Evolutionary conservation across 768 basidiomycete species (phyloP).

Genomic region (Dacryopinax primogenitus): DNA sequence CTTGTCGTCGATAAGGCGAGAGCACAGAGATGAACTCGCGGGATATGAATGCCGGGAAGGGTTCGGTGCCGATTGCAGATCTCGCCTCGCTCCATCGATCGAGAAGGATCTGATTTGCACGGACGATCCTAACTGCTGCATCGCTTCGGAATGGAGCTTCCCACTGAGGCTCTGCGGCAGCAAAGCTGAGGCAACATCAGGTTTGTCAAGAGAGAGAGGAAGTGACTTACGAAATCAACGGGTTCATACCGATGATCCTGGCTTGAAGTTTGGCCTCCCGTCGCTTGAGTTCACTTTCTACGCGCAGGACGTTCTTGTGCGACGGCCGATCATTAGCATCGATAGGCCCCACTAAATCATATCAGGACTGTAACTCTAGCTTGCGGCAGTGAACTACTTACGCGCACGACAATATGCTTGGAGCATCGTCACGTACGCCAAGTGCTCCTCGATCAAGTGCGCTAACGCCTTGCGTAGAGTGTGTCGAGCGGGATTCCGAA

Average conservation of each 20-base stretch:
- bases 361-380: not conserved
- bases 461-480: constrained; percentile 20
- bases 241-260: constrained; percentile 19
- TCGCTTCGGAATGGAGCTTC: constrained; percentile 18
- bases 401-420: constrained; percentile 17
- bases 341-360: constrained; percentile 13
- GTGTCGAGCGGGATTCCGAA: constrained; percentile 22
- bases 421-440: constrained; percentile 19
- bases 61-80: constrained; percentile 16
- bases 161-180: constrained; percentile 20
- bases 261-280: constrained; percentile 22
- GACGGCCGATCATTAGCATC: constrained; percentile 17
- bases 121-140: constrained; percentile 15
- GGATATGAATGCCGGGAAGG: constrained; percentile 17
- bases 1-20: constrained; percentile 19
- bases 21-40: constrained; percentile 18
- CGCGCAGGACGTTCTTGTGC: constrained; percentile 12
- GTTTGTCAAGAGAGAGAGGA: not conserved
- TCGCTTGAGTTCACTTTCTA: constrained; percentile 20
- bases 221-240: constrained; percentile 18
- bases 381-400: not conserved
- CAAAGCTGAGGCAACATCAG: constrained; percentile 18
- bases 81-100: constrained; percentile 20
- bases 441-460: constrained; percentile 14
- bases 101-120: constrained; percentile 21